Conservation (phyloP, 1,139 yeast genomes). For the Yamadazyma friedrichii region DNA sequence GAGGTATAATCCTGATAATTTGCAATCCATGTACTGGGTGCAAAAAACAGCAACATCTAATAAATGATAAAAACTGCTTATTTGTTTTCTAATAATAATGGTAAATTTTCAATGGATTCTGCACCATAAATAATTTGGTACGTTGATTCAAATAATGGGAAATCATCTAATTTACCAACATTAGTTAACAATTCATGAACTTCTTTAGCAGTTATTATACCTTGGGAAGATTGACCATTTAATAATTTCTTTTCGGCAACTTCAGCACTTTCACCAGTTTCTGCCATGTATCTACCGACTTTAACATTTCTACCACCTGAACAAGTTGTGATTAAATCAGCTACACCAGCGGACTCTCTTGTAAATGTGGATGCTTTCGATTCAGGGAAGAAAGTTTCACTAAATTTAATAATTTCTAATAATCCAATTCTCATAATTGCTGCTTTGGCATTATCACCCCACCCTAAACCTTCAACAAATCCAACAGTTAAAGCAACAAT, state of each 20-base stretch:
- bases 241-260: constrained; percentile 46
- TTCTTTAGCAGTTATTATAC: constrained; percentile 48
- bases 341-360: constrained; percentile 50
- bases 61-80: constrained; percentile 1
- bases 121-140: constrained; percentile 45
- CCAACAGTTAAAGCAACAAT: constrained; percentile 50
- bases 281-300: constrained; percentile 48
- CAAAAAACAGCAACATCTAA: too few species aligned
- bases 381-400: constrained; percentile 42
- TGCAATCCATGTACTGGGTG: too few species aligned
- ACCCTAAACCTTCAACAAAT: constrained; percentile 48
- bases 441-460: constrained; percentile 54
- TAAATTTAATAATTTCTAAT: constrained; percentile 42
- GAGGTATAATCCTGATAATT: too few species aligned
- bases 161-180: constrained; percentile 32
- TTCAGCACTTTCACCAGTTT: constrained; percentile 42
- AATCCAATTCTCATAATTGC: constrained; percentile 51
- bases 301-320: constrained; percentile 51
- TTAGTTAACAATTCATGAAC: constrained; percentile 45
- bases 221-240: constrained; percentile 52
- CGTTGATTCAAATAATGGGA: constrained; percentile 50
- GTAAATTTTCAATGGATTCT: constrained; percentile 35
- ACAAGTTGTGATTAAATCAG: constrained; percentile 50
- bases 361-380: constrained; percentile 41
- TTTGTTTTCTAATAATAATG: constrained; percentile 30